phyloP scores from a whole-genome alignment of 1,139 yeast species.

The Candida albicans region DNA sequence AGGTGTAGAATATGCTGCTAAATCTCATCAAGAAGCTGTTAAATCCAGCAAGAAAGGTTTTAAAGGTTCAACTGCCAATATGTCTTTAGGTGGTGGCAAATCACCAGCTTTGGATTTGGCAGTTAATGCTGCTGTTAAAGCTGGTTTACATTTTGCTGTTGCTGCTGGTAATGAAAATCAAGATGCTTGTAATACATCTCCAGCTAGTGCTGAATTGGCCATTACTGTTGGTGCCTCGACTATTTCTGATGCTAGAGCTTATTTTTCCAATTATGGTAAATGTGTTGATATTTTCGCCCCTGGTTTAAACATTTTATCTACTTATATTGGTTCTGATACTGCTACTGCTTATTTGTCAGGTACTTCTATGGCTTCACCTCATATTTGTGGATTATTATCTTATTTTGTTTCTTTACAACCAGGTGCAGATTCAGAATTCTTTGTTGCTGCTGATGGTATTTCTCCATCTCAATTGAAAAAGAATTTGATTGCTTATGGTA shows the following conservation, averaged over 20 bases:
- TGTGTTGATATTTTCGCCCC: slow-evolving; percentile 50
- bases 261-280: slow-evolving; percentile 44
- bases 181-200: slow-evolving; percentile 45
- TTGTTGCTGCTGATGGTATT: slow-evolving; percentile 42
- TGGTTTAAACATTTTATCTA: slow-evolving; percentile 42
- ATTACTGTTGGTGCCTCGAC: slow-evolving; percentile 47
- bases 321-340: slow-evolving; percentile 38
- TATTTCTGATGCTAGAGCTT: slow-evolving; percentile 37
- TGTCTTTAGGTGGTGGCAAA: slow-evolving; percentile 46
- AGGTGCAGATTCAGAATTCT: slow-evolving; percentile 41
- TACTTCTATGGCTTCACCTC: slow-evolving; percentile 49
- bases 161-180: slow-evolving; percentile 49
- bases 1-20: slow-evolving; percentile 44
- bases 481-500: slow-evolving; percentile 38
- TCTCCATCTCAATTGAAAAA: slow-evolving; percentile 35
- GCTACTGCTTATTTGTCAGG: slow-evolving; percentile 40
- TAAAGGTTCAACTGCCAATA: slow-evolving; percentile 46
- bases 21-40: slow-evolving; percentile 34
- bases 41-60: slow-evolving; percentile 34
- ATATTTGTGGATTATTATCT: slow-evolving; percentile 42
- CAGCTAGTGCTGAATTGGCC: slow-evolving; percentile 44
- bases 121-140: slow-evolving; percentile 41
- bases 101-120: slow-evolving; percentile 45
- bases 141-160: slow-evolving; percentile 45
- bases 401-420: slow-evolving; percentile 45